Conservation (phyloP, 106 monocot genomes). For the Agapanthus africanus region DNA sequence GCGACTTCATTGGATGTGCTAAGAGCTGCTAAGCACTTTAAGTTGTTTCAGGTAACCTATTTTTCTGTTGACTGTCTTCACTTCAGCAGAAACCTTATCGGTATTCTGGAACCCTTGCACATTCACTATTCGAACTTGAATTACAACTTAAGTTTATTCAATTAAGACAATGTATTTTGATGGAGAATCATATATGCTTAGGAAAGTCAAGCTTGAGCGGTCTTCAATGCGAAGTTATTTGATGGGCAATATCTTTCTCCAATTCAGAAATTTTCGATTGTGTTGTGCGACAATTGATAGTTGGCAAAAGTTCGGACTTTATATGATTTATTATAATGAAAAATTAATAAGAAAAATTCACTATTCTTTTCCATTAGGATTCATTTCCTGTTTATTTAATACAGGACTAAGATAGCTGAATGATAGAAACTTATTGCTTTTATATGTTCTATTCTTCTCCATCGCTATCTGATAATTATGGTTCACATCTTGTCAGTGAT, state of each 20-base stretch:
- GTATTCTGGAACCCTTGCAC: background rate
- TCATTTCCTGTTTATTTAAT: no score
- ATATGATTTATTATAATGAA: background rate
- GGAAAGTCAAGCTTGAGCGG: no score
- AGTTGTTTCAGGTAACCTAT: constrained; percentile 74
- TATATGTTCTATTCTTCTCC: no score
- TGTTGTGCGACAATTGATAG: background rate
- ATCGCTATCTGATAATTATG: no score
- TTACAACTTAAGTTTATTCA: background rate
- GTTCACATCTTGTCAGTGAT: no score
- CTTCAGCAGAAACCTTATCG: background rate
- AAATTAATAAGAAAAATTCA: background rate
- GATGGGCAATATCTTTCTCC: no score
- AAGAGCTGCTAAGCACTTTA: constrained; percentile 82
- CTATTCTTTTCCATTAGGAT: no score
- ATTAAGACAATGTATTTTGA: background rate
- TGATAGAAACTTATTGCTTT: no score
- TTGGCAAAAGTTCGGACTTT: background rate
- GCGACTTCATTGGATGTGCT: constrained; percentile 78
- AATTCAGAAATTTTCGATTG: background rate
- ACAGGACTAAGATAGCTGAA: no score
- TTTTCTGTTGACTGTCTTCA: background rate
- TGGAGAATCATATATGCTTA: no score
- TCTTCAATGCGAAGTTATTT: no score
- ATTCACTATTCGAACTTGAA: background rate